Base-by-base conservation (phyloP, 768 basidiomycete species). In the Mycena maculata region DNA sequence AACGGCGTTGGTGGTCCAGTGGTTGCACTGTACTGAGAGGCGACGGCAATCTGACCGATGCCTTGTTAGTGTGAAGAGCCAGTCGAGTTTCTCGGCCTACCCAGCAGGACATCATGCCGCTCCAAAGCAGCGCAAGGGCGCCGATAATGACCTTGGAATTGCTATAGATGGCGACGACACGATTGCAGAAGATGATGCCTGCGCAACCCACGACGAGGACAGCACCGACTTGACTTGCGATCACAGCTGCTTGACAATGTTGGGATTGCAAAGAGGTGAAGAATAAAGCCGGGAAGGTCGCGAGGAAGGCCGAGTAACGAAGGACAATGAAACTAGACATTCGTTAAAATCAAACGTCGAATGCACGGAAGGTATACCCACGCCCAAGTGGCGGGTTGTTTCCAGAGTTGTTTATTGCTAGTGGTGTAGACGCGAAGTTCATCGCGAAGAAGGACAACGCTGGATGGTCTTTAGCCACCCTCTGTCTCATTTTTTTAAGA, bases 141-240 rank as follows among this genome's bases (percentile, higher is more conserved):
- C 50, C 75, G 38, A 76, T 48, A 22, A 77, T 73, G 39, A 71
- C 63, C 41, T 68, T 75, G 28, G 74, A 71, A 23, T 74, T 75
- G 42, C 73, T 73, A 79, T 80, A 82, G 45, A 82, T 73, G 20
- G 76, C 73, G 47, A 72, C 72, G 16, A 80, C 75, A 42, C 79
- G 78, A 58, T 75, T 76, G 64, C 75, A 75, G 59, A 80, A 78
- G 15, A 82, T 75, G 20, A 70, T 62, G 45, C 79, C 80, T 30
- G 78, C 75, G 1, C 76, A 76, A 15, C 72, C 73, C 25, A 78
- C 73, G 20, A 76, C 75, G 27, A 79, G 65, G 8, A 77, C 65
- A 11, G 70, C 74, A 28, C 78, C 77, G 16, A 74, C 75, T 61
- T 77, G 76, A 47, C 78, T 76, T 16, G 74, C 63, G 25, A 75